Conservation (phyloP, 2,329 filamentous ascomycete genomes). For the Sporothrix variecibatus region DNA sequence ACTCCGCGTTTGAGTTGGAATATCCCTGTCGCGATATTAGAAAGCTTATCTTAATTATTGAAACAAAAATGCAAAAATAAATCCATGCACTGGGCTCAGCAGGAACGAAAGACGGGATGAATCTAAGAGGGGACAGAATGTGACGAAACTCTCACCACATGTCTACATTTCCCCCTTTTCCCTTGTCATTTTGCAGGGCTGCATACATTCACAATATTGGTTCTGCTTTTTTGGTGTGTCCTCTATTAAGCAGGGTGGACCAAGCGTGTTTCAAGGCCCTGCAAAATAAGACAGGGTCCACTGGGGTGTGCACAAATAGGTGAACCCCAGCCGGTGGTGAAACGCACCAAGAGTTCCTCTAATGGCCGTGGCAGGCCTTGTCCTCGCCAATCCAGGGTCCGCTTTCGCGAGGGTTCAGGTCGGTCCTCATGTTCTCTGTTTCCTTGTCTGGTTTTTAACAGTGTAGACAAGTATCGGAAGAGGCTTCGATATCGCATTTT, state of each 20-base stretch:
- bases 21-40: not conserved
- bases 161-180: not conserved
- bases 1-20: not conserved
- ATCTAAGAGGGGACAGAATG: not conserved
- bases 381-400: not conserved
- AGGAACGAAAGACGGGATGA: slow-evolving; percentile 7
- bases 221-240: not conserved
- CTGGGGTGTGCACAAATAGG: not conserved
- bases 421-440: too few species aligned
- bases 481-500: too few species aligned
- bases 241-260: slow-evolving; percentile 16
- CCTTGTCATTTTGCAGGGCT: not conserved
- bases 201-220: not conserved
- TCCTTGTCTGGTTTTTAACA: too few species aligned
- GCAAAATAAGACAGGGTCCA: not conserved
- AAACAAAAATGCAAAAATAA: not conserved
- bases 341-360: slow-evolving; percentile 2
- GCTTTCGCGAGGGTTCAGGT: not conserved
- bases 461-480: too few species aligned
- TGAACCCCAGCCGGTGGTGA: not conserved
- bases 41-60: not conserved
- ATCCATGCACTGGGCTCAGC: not conserved
- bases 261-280: slow-evolving; percentile 12
- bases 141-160: not conserved
- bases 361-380: not conserved